These are phyloP conservation scores for Fusarium fujikuroi DNA, from an alignment of 2,329 filamentous ascomycete genomes.

Conservation along the genomic window DNA sequence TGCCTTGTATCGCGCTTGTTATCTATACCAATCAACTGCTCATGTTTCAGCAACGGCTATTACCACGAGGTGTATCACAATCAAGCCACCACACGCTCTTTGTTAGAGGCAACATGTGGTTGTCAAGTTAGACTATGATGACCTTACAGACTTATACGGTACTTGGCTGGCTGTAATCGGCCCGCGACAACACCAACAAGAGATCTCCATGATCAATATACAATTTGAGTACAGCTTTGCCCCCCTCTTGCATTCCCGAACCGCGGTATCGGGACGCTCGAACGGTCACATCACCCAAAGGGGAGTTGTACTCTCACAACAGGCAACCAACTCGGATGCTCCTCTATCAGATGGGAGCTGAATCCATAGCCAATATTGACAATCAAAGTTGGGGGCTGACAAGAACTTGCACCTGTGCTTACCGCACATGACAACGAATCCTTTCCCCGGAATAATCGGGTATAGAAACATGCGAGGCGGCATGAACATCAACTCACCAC, in stretches of 20 bases:
- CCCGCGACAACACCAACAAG: conserved; percentile 17
- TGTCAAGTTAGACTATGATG: not conserved
- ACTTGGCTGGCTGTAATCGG: conserved; percentile 22
- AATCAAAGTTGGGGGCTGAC: conserved; percentile 8
- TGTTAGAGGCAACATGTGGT: not conserved
- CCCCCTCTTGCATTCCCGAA: conserved; percentile 28
- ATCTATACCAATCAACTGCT: conserved; percentile 5
- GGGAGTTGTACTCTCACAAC: not conserved
- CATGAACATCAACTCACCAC: not conserved
- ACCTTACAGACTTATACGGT: not conserved
- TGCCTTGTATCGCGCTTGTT: conserved; percentile 7
- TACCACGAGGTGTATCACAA: conserved; percentile 9
- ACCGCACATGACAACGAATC: not conserved
- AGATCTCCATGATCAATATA: not conserved
- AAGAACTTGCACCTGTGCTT: conserved; percentile 8
- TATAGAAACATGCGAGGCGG: not conserved
- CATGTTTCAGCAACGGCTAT: not conserved
- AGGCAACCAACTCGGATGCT: conserved; percentile 20
- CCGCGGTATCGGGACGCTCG: conserved; percentile 30
- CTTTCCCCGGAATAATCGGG: not conserved
- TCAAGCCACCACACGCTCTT: conserved; percentile 19
- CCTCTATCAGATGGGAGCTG: not conserved
- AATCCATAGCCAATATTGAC: conserved; percentile 4
- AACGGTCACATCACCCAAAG: conserved; percentile 25
- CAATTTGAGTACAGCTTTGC: conserved; percentile 20